Evolutionary conservation across 768 basidiomycete genomes (phyloP), one percentile per base, ranked within the genome.

Genomic region (Mycena maculata): DNA sequence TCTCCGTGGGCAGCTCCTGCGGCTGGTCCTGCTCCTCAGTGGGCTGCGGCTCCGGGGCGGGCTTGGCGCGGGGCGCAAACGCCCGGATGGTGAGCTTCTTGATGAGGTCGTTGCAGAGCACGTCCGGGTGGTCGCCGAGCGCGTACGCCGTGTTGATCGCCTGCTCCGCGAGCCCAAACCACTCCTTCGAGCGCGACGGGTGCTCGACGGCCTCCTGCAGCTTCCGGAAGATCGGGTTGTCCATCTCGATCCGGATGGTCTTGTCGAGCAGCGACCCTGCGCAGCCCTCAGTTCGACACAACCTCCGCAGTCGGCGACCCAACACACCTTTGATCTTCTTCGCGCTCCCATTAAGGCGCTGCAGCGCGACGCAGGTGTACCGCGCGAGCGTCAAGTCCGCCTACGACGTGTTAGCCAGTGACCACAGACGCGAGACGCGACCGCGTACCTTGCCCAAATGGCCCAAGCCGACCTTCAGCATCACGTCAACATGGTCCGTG

Each of bases 161-260:
- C 77, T 99, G 97, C 76, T 99, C 98, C 0, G 97, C 94, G 80
- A 99, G 88, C 12, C 92, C 92, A 72, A 99, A 99, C 97, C 97
- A 99, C 63, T 98, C 96, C 71, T 90, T 93, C 22, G 92, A 91
- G 48, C 90, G 86, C 63, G 90, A 93, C 0, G 94, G 92, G 58
- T 88, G 84, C 71, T 95, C 89, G 38, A 98, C 86, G n/a, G 90
- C 85, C 2, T 92, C 90, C 73, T 92, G 88, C 8, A 99, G 83
- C 72, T 92, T 92, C 28, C 83, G 83, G 82, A 99, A 98, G 45
- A 99, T 88, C 0, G 88, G 85, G 69, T 90, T 92, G 39, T 92
- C 90, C 93, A 98, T 98, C 11, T 91, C 90, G 63, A 95, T 82
- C 3, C 97, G 90, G 57, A 94, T 84, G 2, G 90, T 91, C 73